These are phyloP conservation scores for Russula foetens DNA, from an alignment of 768 basidiomycete species.

Conservation along the genomic window DNA sequence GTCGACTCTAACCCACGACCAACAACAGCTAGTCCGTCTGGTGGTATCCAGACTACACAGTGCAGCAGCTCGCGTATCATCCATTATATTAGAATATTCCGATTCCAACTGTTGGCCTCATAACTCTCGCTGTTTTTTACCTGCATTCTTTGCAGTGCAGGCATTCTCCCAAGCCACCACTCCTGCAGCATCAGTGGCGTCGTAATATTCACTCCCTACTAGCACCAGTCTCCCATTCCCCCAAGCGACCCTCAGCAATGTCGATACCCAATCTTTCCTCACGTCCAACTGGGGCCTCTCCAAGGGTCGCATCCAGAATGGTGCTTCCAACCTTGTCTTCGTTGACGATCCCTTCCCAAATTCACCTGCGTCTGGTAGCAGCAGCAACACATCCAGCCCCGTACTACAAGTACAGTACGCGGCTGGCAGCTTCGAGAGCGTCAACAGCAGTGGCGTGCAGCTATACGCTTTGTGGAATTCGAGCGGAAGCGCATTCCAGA, in stretches of 20 bases:
- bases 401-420: slow-evolving; percentile 59
- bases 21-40: no score
- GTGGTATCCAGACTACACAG: no score
- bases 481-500: slow-evolving; percentile 46
- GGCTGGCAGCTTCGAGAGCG: slow-evolving; percentile 47
- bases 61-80: no score
- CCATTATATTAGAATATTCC: no score
- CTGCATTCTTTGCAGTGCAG: not conserved
- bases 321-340: slow-evolving; percentile 47
- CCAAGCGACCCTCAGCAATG: slow-evolving; percentile 44
- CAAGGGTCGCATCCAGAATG: slow-evolving; percentile 54
- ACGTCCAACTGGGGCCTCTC: slow-evolving; percentile 52
- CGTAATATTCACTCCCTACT: slow-evolving; percentile 46
- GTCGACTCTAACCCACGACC: no score
- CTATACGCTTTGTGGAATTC: slow-evolving; percentile 63
- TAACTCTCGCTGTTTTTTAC: not conserved
- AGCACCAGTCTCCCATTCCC: slow-evolving; percentile 62
- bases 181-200: slow-evolving; percentile 30
- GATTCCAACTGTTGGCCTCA: no score
- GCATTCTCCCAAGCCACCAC: not conserved
- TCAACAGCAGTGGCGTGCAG: slow-evolving; percentile 51
- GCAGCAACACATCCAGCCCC: slow-evolving; percentile 26
- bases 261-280: slow-evolving; percentile 43
- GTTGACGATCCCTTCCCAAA: slow-evolving; percentile 61
- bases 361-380: slow-evolving; percentile 29